Conservation (phyloP, 495 filamentous ascomycete genomes). For the Stereocaulon alpinum region DNA sequence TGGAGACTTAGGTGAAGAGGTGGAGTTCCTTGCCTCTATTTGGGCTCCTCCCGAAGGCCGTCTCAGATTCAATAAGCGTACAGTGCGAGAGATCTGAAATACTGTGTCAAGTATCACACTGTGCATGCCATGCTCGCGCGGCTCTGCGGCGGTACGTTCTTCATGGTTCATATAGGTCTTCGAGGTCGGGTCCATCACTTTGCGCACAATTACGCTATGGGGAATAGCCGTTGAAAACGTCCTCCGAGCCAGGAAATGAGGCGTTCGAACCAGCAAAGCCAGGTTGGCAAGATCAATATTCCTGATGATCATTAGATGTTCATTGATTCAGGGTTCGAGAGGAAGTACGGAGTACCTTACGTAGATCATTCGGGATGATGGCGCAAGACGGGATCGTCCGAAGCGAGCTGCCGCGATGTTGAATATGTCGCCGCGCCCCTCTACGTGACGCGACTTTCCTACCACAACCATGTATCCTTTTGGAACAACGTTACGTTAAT, state of each 20-base stretch:
- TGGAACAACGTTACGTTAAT: not conserved
- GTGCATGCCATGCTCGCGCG: constrained; percentile 50
- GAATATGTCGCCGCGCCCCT: constrained; percentile 4
- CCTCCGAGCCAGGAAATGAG: not conserved
- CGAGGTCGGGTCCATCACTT: not conserved
- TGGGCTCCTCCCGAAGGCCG: constrained; percentile 16
- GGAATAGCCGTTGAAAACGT: not conserved
- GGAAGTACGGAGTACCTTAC: not conserved
- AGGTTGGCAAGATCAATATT: not conserved
- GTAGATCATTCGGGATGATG: not conserved
- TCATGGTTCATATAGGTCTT: constrained; percentile 27
- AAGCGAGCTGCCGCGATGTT: constrained; percentile 7
- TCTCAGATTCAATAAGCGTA: constrained; percentile 42
- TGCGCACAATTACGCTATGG: not conserved
- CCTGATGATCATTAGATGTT: not conserved
- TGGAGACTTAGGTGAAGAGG: not conserved
- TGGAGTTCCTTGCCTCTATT: constrained; percentile 12
- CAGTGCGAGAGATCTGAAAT: constrained; percentile 35
- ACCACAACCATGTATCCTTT: not conserved
- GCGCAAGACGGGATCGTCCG: constrained; percentile 7
- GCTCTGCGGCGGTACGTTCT: constrained; percentile 62
- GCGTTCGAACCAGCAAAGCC: not conserved
- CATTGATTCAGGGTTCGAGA: not conserved
- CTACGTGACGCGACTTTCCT: constrained; percentile 12
- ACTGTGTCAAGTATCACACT: constrained; percentile 39